Conservation (phyloP, 2,329 filamentous ascomycete genomes). For the Grosmannia huntii region DNA sequence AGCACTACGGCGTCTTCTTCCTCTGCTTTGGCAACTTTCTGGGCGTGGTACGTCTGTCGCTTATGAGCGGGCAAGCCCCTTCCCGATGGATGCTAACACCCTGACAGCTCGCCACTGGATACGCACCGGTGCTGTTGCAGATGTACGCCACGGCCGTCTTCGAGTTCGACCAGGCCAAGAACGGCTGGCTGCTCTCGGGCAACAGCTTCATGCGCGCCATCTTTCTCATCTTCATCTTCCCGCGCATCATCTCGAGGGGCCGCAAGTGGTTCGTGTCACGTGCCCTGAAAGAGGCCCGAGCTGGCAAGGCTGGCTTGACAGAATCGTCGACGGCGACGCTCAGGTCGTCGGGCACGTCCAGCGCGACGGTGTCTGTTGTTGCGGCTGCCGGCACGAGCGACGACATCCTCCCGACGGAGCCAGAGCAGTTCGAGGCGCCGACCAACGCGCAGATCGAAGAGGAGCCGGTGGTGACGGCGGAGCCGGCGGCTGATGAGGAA, state of each 20-base stretch:
- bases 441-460: constrained; percentile 27
- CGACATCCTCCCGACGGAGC: constrained; percentile 20
- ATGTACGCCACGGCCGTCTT: constrained; percentile 45
- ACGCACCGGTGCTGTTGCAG: constrained; percentile 48
- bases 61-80: background rate
- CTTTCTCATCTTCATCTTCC: constrained; percentile 42
- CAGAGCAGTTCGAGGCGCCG: constrained; percentile 28
- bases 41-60: constrained; percentile 42
- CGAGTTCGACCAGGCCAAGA: constrained; percentile 40
- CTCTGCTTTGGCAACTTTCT: constrained; percentile 54
- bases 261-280: constrained; percentile 15
- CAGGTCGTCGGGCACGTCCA: background rate
- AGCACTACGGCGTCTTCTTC: constrained; percentile 49
- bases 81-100: constrained; percentile 1
- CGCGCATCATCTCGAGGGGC: constrained; percentile 31
- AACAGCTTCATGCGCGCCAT: constrained; percentile 40
- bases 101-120: constrained; percentile 48
- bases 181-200: constrained; percentile 43
- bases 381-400: background rate
- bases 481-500: constrained; percentile 17
- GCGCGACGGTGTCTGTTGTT: background rate
- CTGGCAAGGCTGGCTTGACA: background rate
- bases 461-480: constrained; percentile 26
- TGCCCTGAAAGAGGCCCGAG: background rate
- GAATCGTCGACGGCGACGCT: background rate